A percentile compares a stretch with the other conserved stretches of the same genome.
These are phyloP conservation scores for Sicyos baderoa DNA, from an alignment of 306 rosid genomes.

Conservation along the genomic window DNA sequence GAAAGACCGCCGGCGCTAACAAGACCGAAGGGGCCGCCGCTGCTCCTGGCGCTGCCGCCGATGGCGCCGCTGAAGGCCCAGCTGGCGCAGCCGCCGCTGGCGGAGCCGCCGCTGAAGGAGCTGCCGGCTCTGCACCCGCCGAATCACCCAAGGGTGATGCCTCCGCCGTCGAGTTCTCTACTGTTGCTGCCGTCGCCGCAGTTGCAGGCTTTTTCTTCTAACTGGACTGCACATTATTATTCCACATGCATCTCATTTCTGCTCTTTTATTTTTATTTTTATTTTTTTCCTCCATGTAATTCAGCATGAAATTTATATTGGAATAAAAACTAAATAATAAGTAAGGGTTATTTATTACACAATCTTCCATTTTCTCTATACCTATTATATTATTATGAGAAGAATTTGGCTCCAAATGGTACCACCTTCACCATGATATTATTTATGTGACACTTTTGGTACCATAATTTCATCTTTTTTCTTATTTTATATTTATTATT, in stretches of 20 bases:
- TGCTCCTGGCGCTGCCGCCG: not conserved
- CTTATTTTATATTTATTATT: too few species aligned
- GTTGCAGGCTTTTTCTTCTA: constrained; percentile 29
- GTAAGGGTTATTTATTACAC: too few species aligned
- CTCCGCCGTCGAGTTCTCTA: constrained; percentile 22
- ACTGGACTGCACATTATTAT: not conserved
- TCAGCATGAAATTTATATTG: too few species aligned
- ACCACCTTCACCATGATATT: too few species aligned
- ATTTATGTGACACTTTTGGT: too few species aligned
- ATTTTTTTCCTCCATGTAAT: not conserved
- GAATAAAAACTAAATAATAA: too few species aligned
- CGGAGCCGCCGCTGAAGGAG: constrained; percentile 28
- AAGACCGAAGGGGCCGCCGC: not conserved
- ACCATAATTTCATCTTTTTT: too few species aligned
- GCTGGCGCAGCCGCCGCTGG: constrained; percentile 26
- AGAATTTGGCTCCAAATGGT: too few species aligned
- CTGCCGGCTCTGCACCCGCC: not conserved
- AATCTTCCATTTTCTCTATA: too few species aligned
- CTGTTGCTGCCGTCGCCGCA: constrained; percentile 23
- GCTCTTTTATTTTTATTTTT: not conserved
- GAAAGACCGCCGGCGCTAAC: too few species aligned
- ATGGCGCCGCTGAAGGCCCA: constrained; percentile 25
- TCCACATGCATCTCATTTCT: too few species aligned
- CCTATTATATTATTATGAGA: too few species aligned
- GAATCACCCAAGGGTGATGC: constrained; percentile 19